Evolutionary conservation across 495 filamentous ascomycete genomes (phyloP).

Genomic region (Immersiella caudata): DNA sequence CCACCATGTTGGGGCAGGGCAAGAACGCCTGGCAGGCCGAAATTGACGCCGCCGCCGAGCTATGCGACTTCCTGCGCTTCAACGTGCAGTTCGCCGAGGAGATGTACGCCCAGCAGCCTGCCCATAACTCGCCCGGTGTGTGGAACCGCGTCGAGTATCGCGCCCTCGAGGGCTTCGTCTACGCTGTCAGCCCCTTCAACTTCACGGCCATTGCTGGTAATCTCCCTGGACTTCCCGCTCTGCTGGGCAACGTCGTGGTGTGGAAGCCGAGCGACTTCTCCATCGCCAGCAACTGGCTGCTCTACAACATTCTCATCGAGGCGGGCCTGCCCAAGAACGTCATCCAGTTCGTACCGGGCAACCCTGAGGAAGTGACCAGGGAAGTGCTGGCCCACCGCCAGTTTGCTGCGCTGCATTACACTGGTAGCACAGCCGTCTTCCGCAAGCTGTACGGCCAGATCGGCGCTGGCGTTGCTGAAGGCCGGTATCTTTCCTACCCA

Average conservation of each 20-base stretch:
- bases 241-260: constrained; percentile 84
- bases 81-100: constrained; percentile 88
- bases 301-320: constrained; percentile 86
- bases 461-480: constrained; percentile 67
- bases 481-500: constrained; percentile 72
- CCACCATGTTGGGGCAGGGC: constrained; percentile 91
- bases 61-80: constrained; percentile 89
- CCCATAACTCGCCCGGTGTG: constrained; percentile 71
- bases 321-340: constrained; percentile 79
- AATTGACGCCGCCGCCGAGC: constrained; percentile 91
- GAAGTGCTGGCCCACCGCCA: constrained; percentile 67
- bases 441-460: constrained; percentile 72
- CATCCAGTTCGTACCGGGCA: constrained; percentile 80
- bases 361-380: constrained; percentile 72
- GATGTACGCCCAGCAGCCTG: constrained; percentile 80
- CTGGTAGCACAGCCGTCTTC: constrained; percentile 81
- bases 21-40: constrained; percentile 98
- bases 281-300: constrained; percentile 70
- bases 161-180: constrained; percentile 85
- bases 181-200: constrained; percentile 85
- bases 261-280: constrained; percentile 87
- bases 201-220: constrained; percentile 87
- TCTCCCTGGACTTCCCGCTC: constrained; percentile 69
- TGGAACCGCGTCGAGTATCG: constrained; percentile 87
- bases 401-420: constrained; percentile 79